These are phyloP conservation scores for Ceratobasidium sp. DNA, from an alignment of 1,284 basidiomycete genomes.

Conservation along the genomic window DNA sequence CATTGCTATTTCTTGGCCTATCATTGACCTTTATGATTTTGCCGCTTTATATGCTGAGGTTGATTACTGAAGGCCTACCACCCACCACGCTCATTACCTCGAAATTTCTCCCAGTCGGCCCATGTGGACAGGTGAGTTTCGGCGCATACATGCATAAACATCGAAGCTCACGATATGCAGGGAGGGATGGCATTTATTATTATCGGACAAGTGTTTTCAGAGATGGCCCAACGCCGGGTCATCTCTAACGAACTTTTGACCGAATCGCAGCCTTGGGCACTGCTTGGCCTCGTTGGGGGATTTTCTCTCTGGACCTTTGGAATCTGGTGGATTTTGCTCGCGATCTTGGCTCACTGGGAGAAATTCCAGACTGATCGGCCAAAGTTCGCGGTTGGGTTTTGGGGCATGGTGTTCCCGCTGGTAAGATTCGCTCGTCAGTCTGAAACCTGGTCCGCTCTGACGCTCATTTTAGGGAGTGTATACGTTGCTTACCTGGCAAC, in stretches of 20 bases:
- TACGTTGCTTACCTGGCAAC: slow-evolving; percentile 1
- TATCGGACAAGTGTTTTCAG: slow-evolving; percentile 8
- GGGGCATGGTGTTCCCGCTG: slow-evolving; percentile 33
- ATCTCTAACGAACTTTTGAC: background rate
- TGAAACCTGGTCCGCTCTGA: too few relatives aligned
- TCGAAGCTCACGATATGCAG: background rate
- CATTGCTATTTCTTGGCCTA: slow-evolving; percentile 16
- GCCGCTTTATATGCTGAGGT: slow-evolving; percentile 19
- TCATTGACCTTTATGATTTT: slow-evolving; percentile 18
- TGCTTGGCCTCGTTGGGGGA: background rate
- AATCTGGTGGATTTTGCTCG: slow-evolving; percentile 26
- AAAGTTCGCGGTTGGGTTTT: slow-evolving; percentile 17
- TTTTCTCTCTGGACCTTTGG: slow-evolving; percentile 27
- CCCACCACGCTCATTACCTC: slow-evolving; percentile 21
- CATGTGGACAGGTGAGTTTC: slow-evolving; percentile 19
- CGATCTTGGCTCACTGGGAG: slow-evolving; percentile 1
- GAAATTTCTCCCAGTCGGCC: slow-evolving; percentile 30
- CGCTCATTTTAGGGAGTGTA: slow-evolving; percentile 31
- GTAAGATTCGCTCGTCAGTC: background rate
- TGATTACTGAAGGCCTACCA: slow-evolving; percentile 25
- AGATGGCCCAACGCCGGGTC: background rate
- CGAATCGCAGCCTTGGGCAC: background rate
- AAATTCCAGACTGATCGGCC: slow-evolving; percentile 18
- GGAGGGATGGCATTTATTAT: slow-evolving; percentile 13
- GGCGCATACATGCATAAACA: background rate